Conservation (phyloP, 257 asterid genomes). For the Scutellaria minor region DNA sequence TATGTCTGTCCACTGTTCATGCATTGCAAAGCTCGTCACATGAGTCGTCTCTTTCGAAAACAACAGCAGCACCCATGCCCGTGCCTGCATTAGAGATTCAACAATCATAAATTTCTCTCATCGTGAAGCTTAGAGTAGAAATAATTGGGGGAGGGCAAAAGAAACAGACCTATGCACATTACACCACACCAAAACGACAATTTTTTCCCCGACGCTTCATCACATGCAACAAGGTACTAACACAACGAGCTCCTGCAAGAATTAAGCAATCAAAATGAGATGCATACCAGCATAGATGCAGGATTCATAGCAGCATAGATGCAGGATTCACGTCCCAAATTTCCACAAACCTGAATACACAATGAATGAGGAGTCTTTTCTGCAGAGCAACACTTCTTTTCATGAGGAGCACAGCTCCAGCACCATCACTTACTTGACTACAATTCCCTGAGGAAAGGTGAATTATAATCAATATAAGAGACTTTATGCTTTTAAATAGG, state of each 20-base stretch:
- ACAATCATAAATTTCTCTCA: background rate
- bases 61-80: conserved; percentile 99
- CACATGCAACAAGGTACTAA: conserved; percentile 89
- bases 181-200: conserved; percentile 90
- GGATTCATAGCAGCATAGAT: background rate
- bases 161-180: conserved; percentile 87
- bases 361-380: conserved; percentile 94
- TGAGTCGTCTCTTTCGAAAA: conserved; percentile 91
- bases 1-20: conserved; percentile 51
- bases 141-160: conserved; percentile 9
- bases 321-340: conserved; percentile 13
- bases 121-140: background rate
- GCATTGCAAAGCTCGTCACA: conserved; percentile 80
- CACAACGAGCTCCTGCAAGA: conserved; percentile 87
- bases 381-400: conserved; percentile 87
- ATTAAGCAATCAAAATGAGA: background rate
- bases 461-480: conserved; percentile 17
- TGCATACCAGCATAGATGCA: background rate
- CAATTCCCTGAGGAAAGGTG: conserved; percentile 67
- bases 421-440: conserved; percentile 98
- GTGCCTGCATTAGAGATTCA: conserved; percentile 24
- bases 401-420: conserved; percentile 99
- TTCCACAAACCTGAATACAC: conserved; percentile 78
- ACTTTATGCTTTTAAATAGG: conserved; percentile 20
- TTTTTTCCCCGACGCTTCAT: conserved; percentile 97